phyloP scores from a whole-genome alignment of 2,329 filamentous ascomycete genomes.

The Penicillium fuscoglaucum region DNA sequence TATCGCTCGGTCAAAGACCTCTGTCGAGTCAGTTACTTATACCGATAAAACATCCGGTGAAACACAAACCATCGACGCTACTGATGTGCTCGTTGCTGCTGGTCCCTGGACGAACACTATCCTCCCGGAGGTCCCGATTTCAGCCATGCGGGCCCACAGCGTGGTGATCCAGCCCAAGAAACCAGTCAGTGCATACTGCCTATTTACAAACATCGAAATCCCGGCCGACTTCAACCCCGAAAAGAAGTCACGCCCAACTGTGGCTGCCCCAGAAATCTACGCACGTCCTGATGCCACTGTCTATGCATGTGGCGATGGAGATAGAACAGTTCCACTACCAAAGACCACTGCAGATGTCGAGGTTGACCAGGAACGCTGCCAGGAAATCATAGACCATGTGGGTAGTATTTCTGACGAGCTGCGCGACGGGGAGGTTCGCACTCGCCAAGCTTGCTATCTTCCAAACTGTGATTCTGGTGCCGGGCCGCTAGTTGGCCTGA shows the following conservation, averaged over 20 bases:
- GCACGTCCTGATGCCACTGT: conserved; percentile 84
- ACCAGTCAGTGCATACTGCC: conserved; percentile 51
- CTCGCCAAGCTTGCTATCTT: conserved; percentile 88
- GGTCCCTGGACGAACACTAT: conserved; percentile 62
- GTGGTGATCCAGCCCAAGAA: conserved; percentile 60
- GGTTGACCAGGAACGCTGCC: conserved; percentile 73
- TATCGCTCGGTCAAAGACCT: conserved; percentile 58
- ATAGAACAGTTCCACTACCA: conserved; percentile 72
- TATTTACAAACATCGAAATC: conserved; percentile 81
- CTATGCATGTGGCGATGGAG: conserved; percentile 92
- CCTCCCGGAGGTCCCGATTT: conserved; percentile 58
- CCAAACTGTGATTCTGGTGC: conserved; percentile 66
- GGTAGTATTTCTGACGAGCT: conserved; percentile 57
- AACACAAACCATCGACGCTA: conserved; percentile 55
- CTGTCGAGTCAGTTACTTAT: conserved; percentile 65
- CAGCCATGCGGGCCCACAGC: conserved; percentile 62
- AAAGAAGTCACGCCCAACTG: conserved; percentile 56
- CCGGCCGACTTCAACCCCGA: conserved; percentile 59
- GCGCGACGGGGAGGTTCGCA: conserved; percentile 66
- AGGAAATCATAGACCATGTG: conserved; percentile 82
- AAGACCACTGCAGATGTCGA: conserved; percentile 72
- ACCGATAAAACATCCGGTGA: conserved; percentile 53
- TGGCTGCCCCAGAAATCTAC: conserved; percentile 88
- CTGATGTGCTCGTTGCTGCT: conserved; percentile 60
- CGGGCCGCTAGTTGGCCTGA: conserved; percentile 77